phyloP scores from a whole-genome alignment of 2,329 filamentous ascomycete species.

The Fusarium sororula region DNA sequence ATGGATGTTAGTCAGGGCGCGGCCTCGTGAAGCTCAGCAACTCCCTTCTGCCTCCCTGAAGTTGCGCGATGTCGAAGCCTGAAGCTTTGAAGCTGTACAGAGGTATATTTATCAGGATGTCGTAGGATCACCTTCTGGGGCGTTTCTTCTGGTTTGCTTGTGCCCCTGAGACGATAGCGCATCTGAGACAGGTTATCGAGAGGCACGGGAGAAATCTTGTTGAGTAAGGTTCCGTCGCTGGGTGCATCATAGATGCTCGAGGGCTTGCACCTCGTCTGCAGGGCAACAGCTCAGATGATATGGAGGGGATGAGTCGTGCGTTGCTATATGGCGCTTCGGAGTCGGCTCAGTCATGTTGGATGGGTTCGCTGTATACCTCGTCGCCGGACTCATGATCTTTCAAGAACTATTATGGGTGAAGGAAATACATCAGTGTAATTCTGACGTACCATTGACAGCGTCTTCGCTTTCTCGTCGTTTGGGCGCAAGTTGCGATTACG shows the following conservation, averaged over 20 bases:
- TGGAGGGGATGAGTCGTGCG: fast-evolving
- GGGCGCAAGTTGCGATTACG: background rate
- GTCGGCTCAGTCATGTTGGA: fast-evolving
- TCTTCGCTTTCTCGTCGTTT: fast-evolving
- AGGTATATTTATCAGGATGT: fast-evolving
- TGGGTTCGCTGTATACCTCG: fast-evolving
- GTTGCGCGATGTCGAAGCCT: fast-evolving
- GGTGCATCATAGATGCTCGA: fast-evolving
- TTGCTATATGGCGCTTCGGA: fast-evolving
- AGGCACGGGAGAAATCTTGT: fast-evolving
- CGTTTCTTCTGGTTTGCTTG: fast-evolving
- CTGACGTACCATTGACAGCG: background rate
- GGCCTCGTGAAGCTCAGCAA: fast-evolving
- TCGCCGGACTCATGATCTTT: background rate
- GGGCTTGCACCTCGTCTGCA: fast-evolving
- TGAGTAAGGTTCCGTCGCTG: fast-evolving
- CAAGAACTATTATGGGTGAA: fast-evolving
- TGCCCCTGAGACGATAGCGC: fast-evolving
- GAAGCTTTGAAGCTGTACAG: too few species aligned
- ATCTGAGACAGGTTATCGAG: fast-evolving
- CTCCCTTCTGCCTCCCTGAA: fast-evolving
- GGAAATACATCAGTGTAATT: fast-evolving
- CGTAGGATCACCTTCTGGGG: fast-evolving
- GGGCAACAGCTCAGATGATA: too few species aligned
- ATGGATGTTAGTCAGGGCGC: fast-evolving